These are phyloP conservation scores for Glonium stellatum DNA, from an alignment of 495 filamentous ascomycete genomes.

Conservation along the genomic window DNA sequence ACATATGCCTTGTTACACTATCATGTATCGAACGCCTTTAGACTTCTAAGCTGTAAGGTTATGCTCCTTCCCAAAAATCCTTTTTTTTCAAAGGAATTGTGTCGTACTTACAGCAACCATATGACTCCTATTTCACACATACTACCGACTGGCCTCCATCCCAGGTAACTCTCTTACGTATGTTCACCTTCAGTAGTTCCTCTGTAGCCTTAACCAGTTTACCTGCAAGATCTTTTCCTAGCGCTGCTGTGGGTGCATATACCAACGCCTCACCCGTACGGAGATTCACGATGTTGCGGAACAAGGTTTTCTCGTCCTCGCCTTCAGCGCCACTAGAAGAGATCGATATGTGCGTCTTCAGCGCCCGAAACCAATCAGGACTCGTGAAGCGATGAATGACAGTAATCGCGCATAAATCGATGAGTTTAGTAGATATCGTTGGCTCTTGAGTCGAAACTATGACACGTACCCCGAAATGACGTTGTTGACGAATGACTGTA, in stretches of 20 bases:
- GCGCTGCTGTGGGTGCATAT: constrained; percentile 51
- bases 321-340: constrained; percentile 11
- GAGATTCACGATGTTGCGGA: constrained; percentile 52
- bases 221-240: constrained; percentile 28
- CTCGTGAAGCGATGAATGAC: constrained; percentile 70
- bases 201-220: background rate
- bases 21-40: too few species aligned
- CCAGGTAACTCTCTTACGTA: background rate
- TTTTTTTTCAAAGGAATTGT: too few species aligned
- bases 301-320: constrained; percentile 38
- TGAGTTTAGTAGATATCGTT: constrained; percentile 60
- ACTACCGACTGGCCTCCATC: background rate
- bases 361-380: constrained; percentile 58
- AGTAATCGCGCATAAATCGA: constrained; percentile 63
- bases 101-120: too few species aligned
- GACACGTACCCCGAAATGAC: constrained; percentile 59
- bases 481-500: constrained; percentile 58
- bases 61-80: too few species aligned
- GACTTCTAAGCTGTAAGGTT: too few species aligned
- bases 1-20: too few species aligned
- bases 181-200: background rate
- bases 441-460: constrained; percentile 76
- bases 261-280: constrained; percentile 58
- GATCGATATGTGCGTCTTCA: constrained; percentile 52
- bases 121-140: too few species aligned